Conservation (phyloP, 257 asterid species). For the Solanum etuberosum region DNA sequence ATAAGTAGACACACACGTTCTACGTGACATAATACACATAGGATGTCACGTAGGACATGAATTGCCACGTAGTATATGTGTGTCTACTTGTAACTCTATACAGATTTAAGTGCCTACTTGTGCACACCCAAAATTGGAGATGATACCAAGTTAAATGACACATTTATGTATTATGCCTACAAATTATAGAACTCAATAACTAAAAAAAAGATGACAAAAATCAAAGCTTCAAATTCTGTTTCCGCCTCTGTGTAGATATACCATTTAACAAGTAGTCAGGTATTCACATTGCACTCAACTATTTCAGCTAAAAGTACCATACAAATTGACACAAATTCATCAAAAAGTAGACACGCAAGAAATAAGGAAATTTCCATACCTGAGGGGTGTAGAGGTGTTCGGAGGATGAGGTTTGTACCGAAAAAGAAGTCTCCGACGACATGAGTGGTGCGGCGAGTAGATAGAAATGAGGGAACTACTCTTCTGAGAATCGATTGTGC, state of each 20-base stretch:
- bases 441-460: conserved; percentile 8
- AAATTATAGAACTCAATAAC: background rate
- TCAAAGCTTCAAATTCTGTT: background rate
- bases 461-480: conserved; percentile 12
- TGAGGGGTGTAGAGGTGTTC: conserved; percentile 34
- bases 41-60: no score
- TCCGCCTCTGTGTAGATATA: background rate
- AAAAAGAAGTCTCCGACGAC: conserved; percentile 2
- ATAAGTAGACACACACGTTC: no score
- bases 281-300: background rate
- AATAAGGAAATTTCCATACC: conserved; percentile 22
- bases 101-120: no score
- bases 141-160: no score
- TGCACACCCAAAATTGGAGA: no score
- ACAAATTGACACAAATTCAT: background rate
- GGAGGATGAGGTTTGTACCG: conserved; percentile 14
- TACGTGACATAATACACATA: no score
- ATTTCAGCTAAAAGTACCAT: background rate
- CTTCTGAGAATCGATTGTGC: conserved; percentile 26
- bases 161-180: no score
- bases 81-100: no score
- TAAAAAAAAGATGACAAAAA: background rate
- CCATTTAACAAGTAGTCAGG: background rate
- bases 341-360: background rate
- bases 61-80: no score